Conservation (phyloP, 2,329 filamentous ascomycete species). For the Metarhizium robertsii region DNA sequence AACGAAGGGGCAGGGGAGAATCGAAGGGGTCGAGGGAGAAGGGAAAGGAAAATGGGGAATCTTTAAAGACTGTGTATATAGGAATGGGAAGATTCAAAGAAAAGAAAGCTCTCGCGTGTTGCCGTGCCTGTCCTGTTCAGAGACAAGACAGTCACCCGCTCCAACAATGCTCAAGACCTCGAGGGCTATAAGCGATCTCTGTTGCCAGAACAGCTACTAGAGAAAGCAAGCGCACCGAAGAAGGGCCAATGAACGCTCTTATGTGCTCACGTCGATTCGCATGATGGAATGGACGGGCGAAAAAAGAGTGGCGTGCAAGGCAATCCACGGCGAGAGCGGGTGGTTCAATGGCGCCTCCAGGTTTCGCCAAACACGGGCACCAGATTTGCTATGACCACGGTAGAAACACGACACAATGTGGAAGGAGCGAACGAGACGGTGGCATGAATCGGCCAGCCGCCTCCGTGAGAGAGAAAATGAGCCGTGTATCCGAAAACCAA, state of each 20-base stretch:
- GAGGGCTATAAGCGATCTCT: background rate
- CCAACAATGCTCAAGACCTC: background rate
- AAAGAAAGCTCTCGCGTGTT: background rate
- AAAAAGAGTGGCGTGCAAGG: background rate
- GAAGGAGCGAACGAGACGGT: background rate
- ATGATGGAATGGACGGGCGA: background rate
- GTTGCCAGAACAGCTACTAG: background rate
- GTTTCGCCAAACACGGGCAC: background rate
- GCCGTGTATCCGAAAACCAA: background rate
- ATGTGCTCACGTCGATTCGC: background rate
- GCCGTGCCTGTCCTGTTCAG: background rate
- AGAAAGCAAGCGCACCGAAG: background rate
- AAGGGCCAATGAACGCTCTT: background rate
- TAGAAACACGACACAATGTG: background rate
- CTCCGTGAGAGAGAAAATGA: background rate
- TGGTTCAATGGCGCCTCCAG: background rate
- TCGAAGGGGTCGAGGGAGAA: background rate
- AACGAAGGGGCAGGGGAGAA: background rate
- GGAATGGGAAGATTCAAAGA: background rate
- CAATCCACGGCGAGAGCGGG: background rate
- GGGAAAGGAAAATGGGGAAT: background rate
- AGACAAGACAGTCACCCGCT: background rate
- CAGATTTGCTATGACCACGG: background rate
- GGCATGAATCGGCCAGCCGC: background rate
- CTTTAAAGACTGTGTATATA: conserved; percentile 1